phyloP scores from a whole-genome alignment of 192 early-diverging fungal genomes.

The Umbelopsis isabellina region DNA sequence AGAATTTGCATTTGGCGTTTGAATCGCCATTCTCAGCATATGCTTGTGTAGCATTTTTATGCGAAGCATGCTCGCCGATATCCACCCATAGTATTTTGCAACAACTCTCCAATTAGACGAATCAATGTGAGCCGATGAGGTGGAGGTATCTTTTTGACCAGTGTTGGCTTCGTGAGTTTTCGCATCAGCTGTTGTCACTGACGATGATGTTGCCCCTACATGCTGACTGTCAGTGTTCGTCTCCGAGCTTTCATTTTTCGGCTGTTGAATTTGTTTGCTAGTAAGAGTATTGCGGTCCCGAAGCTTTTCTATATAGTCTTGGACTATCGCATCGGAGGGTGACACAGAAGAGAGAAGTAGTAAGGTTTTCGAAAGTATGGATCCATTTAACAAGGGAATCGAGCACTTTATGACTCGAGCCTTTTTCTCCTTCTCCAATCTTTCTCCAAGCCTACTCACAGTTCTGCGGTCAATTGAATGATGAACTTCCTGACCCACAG shows the following conservation, averaged over 20 bases:
- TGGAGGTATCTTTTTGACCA: neutral
- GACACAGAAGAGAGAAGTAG: neutral
- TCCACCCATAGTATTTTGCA: slow-evolving; percentile 9
- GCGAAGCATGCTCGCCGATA: slow-evolving; percentile 12
- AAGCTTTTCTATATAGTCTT: neutral
- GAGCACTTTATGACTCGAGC: neutral
- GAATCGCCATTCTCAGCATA: slow-evolving; percentile 8
- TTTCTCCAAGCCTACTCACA: neutral
- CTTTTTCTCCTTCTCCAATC: neutral
- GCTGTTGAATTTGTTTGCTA: too few relatives aligned
- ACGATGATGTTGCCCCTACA: too few relatives aligned
- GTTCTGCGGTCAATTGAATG: slow-evolving; percentile 4
- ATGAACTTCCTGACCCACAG: neutral
- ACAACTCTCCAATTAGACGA: neutral
- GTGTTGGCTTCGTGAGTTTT: neutral
- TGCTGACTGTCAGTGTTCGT: too few relatives aligned
- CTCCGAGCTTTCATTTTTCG: too few relatives aligned
- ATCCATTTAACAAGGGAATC: neutral
- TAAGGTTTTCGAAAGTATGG: neutral
- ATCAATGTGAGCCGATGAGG: neutral
- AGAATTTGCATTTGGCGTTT: neutral
- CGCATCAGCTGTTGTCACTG: too few relatives aligned
- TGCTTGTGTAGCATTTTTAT: neutral
- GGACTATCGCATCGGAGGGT: neutral
- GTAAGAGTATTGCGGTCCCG: neutral